A percentile compares a stretch with the other conserved stretches of the same genome.
phyloP scores from a whole-genome alignment of 1,284 basidiomycete species.

The Microbotryomycetes sp. region DNA sequence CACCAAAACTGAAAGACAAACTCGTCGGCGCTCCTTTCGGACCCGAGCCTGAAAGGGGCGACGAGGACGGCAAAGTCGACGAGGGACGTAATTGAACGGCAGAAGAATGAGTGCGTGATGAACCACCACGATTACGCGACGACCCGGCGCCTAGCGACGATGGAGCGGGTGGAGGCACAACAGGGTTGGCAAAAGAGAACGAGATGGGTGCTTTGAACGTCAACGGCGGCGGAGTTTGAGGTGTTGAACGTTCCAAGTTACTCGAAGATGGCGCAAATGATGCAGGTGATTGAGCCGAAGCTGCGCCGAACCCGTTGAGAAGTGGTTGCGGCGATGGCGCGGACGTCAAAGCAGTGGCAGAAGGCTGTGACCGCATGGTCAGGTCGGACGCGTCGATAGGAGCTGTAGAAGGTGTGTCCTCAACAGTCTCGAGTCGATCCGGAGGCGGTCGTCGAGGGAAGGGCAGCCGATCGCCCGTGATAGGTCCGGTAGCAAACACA shows the following conservation, averaged over 20 bases:
- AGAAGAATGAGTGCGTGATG: not conserved
- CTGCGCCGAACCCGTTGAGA: not conserved
- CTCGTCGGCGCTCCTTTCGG: not conserved
- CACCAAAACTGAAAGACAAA: not conserved
- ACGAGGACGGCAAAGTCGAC: not conserved
- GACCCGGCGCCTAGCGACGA: not conserved
- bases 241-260: not conserved
- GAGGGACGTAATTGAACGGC: not conserved
- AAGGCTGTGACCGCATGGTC: not conserved
- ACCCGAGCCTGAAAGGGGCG: not conserved
- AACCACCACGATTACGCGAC: not conserved
- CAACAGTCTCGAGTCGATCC: too few relatives aligned
- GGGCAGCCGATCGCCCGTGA: slow-evolving; percentile 26
- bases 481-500: slow-evolving; percentile 12
- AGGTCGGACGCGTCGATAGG: not conserved
- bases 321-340: not conserved
- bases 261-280: not conserved
- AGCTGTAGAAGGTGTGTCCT: not conserved
- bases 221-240: not conserved
- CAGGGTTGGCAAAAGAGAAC: not conserved
- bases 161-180: not conserved
- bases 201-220: not conserved
- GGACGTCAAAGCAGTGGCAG: not conserved
- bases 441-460: slow-evolving; percentile 19
- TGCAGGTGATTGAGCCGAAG: not conserved